Evolutionary conservation across 768 basidiomycete genomes (phyloP).

Genomic region (Boletus subparvulus): DNA sequence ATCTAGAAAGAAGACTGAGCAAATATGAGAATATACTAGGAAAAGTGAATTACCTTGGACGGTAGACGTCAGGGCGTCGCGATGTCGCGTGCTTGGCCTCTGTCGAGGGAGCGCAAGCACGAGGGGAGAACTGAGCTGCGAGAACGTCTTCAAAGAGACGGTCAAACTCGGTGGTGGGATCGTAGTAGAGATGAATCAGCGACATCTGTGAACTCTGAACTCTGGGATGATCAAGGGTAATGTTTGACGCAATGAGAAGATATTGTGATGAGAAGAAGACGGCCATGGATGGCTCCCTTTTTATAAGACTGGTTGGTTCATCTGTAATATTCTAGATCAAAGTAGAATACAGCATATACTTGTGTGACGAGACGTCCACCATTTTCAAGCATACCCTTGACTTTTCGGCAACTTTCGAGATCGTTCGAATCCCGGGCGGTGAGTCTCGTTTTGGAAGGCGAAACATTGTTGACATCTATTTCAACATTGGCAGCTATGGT

Average conservation of each 20-base stretch:
- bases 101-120: neutral
- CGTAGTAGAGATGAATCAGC: constrained; percentile 3
- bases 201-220: neutral
- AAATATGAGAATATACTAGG: too few relatives aligned
- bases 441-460: too few relatives aligned
- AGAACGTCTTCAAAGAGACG: constrained; percentile 24
- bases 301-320: neutral
- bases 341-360: neutral
- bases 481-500: too few relatives aligned
- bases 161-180: constrained; percentile 4
- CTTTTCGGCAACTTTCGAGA: constrained; percentile 8
- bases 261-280: neutral
- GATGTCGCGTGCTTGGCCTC: neutral
- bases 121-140: constrained; percentile 12
- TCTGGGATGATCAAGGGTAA: neutral
- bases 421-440: neutral
- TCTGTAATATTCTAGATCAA: constrained; percentile 5
- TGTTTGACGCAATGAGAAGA: neutral
- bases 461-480: too few relatives aligned
- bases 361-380: neutral
- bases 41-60: constrained; percentile 21
- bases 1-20: constrained; percentile 21
- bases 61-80: neutral
- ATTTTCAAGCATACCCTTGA: neutral
- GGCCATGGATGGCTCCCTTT: neutral